Evolutionary conservation across 495 filamentous ascomycete species (phyloP), one percentile per base, ranked within the genome.

Genomic region (Penicillium paradoxum): DNA sequence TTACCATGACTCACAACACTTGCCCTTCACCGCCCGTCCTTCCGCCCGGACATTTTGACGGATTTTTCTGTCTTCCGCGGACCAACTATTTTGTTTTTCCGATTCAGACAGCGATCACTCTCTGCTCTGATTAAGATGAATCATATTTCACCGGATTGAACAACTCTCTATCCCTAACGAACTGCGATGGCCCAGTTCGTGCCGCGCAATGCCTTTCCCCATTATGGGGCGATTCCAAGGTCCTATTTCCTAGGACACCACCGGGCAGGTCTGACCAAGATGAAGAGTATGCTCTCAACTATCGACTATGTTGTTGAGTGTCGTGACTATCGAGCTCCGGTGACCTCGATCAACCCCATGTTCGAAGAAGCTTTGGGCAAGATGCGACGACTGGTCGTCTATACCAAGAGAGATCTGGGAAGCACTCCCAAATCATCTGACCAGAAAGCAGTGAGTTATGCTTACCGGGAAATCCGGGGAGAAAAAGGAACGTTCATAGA

Each of bases 241-340:
- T 93, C 95, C 50, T 99, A 97, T 75, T 99, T 86, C 77, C 82
- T 97, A n/a, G 93, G 93, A 51, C 93, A 99, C 67, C 93, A 99
- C 75, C 77, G 79, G 39, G 77, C 87, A 32, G 93, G 88, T n/a
- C 75, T 97, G 18, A 73, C 73, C 17, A 85, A 87, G 65, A 97
- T 99, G 88, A 88, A 88, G 69, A 83, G 82, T 50, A 78, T 87
- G 72, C 81, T 99, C 41, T 82, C 83, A 39, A 79, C 83, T 42
- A 87, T 96, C 51, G 88, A 91, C 56, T 85, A 97, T 40, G 82
- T 99, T 44, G 82, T 99, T 51, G 93, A 99, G 71, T 96, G 91
- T 70, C 87, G 93, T 46, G 93, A 99, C 71, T 92, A 89, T 65
- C 86, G 93, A 33, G 82, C 95, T 6, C 93, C 93, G 2, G 68